Conservation (phyloP, 2,329 filamentous ascomycete genomes). For the Fusarium fracticaudum region DNA sequence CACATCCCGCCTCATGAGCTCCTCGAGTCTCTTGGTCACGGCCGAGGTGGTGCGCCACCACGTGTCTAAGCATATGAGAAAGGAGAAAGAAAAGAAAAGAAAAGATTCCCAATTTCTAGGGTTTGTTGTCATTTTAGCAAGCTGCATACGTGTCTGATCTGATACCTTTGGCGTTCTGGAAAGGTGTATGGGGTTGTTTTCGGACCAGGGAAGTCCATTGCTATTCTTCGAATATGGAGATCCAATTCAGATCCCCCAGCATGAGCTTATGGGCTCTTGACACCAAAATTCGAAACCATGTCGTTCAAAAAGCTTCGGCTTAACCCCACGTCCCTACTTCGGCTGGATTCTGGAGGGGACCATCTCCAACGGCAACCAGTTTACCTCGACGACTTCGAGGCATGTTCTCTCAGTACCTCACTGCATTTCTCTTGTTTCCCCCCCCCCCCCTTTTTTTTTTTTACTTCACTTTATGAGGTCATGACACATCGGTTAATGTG, state of each 20-base stretch:
- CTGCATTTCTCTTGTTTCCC: slow-evolving; percentile 14
- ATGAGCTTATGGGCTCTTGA: slow-evolving; percentile 15
- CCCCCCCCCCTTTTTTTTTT: neutral
- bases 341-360: slow-evolving; percentile 34
- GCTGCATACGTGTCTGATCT: slow-evolving; percentile 43
- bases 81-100: neutral
- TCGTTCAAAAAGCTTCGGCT: slow-evolving; percentile 16
- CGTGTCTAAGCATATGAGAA: slow-evolving; percentile 54
- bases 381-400: slow-evolving; percentile 3
- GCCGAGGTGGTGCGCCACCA: slow-evolving; percentile 60
- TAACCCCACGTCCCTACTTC: slow-evolving; percentile 32
- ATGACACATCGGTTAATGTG: slow-evolving; percentile 50
- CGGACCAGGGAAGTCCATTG: slow-evolving; percentile 29
- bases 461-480: slow-evolving; percentile 46
- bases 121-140: slow-evolving; percentile 42
- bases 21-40: slow-evolving; percentile 62
- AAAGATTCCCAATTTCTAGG: slow-evolving; percentile 10
- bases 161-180: slow-evolving; percentile 51
- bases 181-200: slow-evolving; percentile 42
- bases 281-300: slow-evolving; percentile 5
- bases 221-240: slow-evolving; percentile 31
- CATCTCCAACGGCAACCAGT: slow-evolving; percentile 6
- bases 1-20: slow-evolving; percentile 70
- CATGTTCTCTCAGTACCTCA: slow-evolving; percentile 19
- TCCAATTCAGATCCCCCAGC: slow-evolving; percentile 24